Percentiles rank a stretch among this genome's conserved stretches.
Evolutionary conservation across 495 filamentous ascomycete genomes (phyloP).

Genomic region (Niebla homalea): DNA sequence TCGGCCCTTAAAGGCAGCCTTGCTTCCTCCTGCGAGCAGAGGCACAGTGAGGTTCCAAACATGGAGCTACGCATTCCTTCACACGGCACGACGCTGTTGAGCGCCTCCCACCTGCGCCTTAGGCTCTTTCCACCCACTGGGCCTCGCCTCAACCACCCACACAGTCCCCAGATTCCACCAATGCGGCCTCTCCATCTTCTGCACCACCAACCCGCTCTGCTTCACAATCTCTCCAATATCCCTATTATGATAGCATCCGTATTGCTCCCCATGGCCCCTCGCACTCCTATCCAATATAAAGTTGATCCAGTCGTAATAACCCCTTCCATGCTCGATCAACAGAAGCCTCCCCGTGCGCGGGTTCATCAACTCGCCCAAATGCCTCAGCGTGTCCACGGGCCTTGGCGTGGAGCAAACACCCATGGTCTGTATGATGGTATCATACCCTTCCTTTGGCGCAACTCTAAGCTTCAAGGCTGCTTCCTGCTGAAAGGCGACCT

Average conservation of each 20-base stretch:
- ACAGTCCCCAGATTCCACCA: conserved; percentile 68
- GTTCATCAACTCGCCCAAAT: conserved; percentile 28
- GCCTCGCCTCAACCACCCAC: conserved; percentile 42
- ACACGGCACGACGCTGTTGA: too few species aligned
- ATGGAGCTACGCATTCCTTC: too few species aligned
- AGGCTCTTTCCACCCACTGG: not conserved
- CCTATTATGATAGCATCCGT: conserved; percentile 96
- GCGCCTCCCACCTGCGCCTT: too few species aligned
- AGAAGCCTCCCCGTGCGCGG: conserved; percentile 54
- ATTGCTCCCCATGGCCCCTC: conserved; percentile 59
- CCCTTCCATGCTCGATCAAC: conserved; percentile 83
- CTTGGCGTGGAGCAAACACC: conserved; percentile 76
- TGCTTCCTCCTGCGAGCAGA: too few species aligned
- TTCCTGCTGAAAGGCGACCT: conserved; percentile 31
- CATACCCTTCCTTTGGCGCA: conserved; percentile 35
- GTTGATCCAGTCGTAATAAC: conserved; percentile 67
- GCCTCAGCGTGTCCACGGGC: conserved; percentile 34
- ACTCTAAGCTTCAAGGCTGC: conserved; percentile 17
- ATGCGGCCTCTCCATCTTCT: conserved; percentile 48
- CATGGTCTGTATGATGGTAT: conserved; percentile 87
- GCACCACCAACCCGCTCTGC: conserved; percentile 70
- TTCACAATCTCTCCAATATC: conserved; percentile 71
- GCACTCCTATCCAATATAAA: conserved; percentile 63
- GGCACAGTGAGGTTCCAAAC: too few species aligned
- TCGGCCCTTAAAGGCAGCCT: too few species aligned